Conservation (phyloP, 2,329 filamentous ascomycete species). For the Diplodia seriata region DNA sequence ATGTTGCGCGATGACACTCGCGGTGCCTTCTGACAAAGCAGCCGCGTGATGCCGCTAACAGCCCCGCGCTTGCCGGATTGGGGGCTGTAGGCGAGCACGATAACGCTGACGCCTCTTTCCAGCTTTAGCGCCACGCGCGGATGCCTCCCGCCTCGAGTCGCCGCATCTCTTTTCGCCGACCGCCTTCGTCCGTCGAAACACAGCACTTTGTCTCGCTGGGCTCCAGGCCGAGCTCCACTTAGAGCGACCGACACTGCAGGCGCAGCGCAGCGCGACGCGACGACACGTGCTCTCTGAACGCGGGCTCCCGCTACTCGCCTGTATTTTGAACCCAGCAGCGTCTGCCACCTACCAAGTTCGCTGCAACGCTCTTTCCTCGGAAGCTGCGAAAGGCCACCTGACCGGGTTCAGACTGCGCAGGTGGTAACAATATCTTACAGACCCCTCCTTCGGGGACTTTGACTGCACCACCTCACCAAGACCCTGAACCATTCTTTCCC, state of each 20-base stretch:
- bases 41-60: constrained; percentile 23
- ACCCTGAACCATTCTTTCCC: background rate
- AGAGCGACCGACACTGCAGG: background rate
- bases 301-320: background rate
- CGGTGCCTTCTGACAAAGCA: constrained; percentile 15
- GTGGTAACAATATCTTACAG: background rate
- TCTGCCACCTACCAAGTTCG: background rate
- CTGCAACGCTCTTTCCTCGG: background rate
- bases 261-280: background rate
- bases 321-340: background rate
- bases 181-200: background rate
- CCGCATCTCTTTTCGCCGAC: constrained; percentile 9
- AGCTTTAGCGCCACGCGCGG: constrained; percentile 16
- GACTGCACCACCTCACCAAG: background rate
- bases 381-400: background rate
- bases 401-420: background rate
- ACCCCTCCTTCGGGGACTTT: background rate
- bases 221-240: background rate
- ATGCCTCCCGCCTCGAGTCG: constrained; percentile 9
- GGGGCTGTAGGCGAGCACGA: constrained; percentile 7
- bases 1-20: background rate
- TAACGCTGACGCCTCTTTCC: background rate
- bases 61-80: constrained; percentile 5
- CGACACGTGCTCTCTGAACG: background rate
- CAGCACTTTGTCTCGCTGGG: background rate